A percentile compares a stretch with the other conserved stretches of the same genome.
These are phyloP conservation scores for Fusarium gaditjirri DNA, from an alignment of 2,329 filamentous ascomycete genomes.

Conservation along the genomic window DNA sequence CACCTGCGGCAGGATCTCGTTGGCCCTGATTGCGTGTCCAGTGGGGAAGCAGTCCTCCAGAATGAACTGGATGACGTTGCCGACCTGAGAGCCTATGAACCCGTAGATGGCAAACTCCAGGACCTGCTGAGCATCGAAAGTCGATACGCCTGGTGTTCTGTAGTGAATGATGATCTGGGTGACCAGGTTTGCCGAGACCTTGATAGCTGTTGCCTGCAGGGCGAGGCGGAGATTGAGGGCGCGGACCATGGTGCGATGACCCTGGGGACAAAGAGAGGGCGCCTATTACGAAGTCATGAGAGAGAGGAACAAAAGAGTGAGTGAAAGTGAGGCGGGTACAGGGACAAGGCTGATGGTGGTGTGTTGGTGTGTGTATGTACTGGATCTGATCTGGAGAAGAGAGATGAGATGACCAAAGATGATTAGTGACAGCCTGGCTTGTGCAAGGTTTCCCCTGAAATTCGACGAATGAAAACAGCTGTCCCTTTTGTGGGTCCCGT, in stretches of 20 bases:
- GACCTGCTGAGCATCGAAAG: conserved; percentile 50
- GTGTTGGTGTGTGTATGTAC: not conserved
- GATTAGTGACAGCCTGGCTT: conserved; percentile 38
- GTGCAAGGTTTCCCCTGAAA: conserved; percentile 23
- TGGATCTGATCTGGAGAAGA: conserved; percentile 21
- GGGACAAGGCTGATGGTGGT: conserved; percentile 2
- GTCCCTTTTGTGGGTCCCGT: conserved; percentile 33
- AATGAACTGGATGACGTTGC: conserved; percentile 50
- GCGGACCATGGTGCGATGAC: conserved; percentile 37
- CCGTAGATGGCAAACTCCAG: conserved; percentile 51
- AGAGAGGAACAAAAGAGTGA: not conserved
- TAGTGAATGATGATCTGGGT: conserved; percentile 42
- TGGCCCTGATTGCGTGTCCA: conserved; percentile 33
- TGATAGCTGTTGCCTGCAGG: conserved; percentile 45
- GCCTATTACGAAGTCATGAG: conserved; percentile 21
- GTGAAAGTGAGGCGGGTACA: not conserved
- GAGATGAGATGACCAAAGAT: not conserved
- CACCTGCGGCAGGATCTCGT: conserved; percentile 35
- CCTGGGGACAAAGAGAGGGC: not conserved
- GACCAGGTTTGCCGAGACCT: conserved; percentile 48
- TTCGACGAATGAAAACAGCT: conserved; percentile 33
- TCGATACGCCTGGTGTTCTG: conserved; percentile 27
- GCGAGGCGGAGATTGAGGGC: conserved; percentile 46
- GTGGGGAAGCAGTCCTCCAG: conserved; percentile 52
- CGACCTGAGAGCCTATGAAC: conserved; percentile 49